These are phyloP conservation scores for Botrytis cinerea DNA, from an alignment of 2,329 filamentous ascomycete species.

Conservation along the genomic window DNA sequence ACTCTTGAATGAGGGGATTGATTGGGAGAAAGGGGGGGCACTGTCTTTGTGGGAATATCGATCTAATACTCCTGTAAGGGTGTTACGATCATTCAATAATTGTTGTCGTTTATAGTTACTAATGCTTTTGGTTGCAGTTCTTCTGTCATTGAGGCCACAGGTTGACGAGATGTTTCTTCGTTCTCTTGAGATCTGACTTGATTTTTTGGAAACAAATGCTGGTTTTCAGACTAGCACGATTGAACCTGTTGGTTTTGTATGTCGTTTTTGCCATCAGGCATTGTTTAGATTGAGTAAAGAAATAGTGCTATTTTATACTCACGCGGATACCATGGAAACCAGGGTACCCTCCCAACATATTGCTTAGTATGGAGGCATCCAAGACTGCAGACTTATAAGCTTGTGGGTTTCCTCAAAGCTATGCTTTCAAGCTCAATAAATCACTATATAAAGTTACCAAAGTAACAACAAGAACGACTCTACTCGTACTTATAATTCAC, in stretches of 20 bases:
- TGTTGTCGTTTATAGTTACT: not conserved
- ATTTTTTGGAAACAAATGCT: too few species aligned
- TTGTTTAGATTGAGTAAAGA: too few species aligned
- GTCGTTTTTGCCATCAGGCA: too few species aligned
- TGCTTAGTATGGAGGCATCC: not conserved
- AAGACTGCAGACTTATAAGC: fast-evolving
- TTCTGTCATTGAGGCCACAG: not conserved
- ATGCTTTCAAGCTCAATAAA: not conserved
- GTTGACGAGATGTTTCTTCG: not conserved
- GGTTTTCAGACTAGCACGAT: not conserved
- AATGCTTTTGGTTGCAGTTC: not conserved
- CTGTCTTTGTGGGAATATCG: not conserved
- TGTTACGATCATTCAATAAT: not conserved
- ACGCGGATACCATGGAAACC: not conserved
- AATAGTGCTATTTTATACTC: not conserved
- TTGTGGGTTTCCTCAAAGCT: fast-evolving
- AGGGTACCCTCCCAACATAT: not conserved
- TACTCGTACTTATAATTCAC: not conserved
- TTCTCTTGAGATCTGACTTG: too few species aligned
- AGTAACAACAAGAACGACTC: fast-evolving
- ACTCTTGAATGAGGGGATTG: fast-evolving
- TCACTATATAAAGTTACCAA: not conserved
- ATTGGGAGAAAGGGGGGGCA: not conserved
- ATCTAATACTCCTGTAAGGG: too few species aligned
- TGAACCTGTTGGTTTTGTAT: not conserved